Base-by-base conservation (phyloP, 208 protist species). In the Tritrichomonas foetus region DNA sequence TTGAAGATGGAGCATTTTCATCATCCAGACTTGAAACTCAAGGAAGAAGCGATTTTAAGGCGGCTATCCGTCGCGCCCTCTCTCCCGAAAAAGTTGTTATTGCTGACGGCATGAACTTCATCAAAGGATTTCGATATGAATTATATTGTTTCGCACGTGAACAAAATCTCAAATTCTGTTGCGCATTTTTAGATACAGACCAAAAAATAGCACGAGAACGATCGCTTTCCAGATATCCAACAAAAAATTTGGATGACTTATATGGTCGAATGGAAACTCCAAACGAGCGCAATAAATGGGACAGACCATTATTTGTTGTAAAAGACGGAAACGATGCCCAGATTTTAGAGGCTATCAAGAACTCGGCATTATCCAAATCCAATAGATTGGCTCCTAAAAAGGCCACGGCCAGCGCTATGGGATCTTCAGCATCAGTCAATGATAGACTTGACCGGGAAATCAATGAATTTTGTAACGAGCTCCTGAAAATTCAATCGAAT, bases 61-160 rank as follows among this genome's bases (percentile, higher is more conserved):
- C 39, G 53, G 8, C 44, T 39, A 36, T 89, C 30, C 41, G 78
- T 22, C 53, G 44, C 53, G 11, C 0, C 13, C 13, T 89, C 47
- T 57, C 47, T 20, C 47, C 47, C 8, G 47, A 89, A 22, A 53
- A 49, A 89, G n/a, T 89, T 89, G 78, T 89, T 39, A 89, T 89
- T 47, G 41, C 47, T 61, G 78, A 89, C 41, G 78, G 78, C 33
- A 49, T 89, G 41, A 89, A 89, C 41, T 89, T 89, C 30, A 89
- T 89, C 47, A 89, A 89, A 89, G 78, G 78, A 3, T 89, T 55
- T 47, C 44, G 78, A 57, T 89, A 89, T 89, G 41, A 89, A 61
- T 53, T 89, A 13, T 89, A 41, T 20, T 53, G 47, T 39, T 14
- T 89, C 2, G 78, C 78, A 57, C 0, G 78, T 14, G 78, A 89